Percentiles rank a stretch among this genome's conserved stretches.
Evolutionary conservation across 1,284 basidiomycete genomes (phyloP).

Genomic region (Cutaneotrichosporon daszewskae): DNA sequence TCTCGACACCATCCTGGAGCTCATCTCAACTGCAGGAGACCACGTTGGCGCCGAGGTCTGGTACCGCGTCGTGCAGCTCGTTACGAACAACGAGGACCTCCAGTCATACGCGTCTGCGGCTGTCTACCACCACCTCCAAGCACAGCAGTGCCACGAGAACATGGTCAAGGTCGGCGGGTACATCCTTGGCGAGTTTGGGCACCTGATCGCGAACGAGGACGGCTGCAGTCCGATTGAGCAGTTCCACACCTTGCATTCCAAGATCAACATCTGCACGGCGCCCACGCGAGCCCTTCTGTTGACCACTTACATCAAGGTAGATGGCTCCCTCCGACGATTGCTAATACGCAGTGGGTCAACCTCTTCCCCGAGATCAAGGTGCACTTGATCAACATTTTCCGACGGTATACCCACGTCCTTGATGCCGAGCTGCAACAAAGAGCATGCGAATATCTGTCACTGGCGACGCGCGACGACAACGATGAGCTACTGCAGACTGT

Average conservation of each 20-base stretch:
- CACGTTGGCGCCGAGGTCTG: constrained; percentile 99
- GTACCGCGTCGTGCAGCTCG: constrained; percentile 98
- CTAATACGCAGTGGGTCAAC: constrained; percentile 62
- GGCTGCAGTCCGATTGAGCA: constrained; percentile 93
- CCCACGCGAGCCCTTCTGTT: constrained; percentile 86
- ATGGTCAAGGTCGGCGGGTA: constrained; percentile 98
- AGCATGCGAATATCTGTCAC: constrained; percentile 90
- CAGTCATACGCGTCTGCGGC: constrained; percentile 91
- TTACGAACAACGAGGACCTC: constrained; percentile 95
- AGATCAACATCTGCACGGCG: constrained; percentile 90
- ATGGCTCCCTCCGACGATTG: too few species aligned
- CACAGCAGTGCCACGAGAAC: constrained; percentile 89
- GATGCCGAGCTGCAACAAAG: constrained; percentile 97
- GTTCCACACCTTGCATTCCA: constrained; percentile 88
- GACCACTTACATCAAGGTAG: constrained; percentile 98
- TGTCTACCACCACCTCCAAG: constrained; percentile 84
- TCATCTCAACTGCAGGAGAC: constrained; percentile 94
- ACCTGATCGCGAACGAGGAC: constrained; percentile 89
- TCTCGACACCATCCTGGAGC: constrained; percentile 89
- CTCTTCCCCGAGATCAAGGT: constrained; percentile 97
- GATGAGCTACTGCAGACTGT: constrained; percentile 90
- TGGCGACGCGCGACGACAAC: constrained; percentile 73
- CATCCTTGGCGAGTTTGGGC: constrained; percentile 88
- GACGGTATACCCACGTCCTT: constrained; percentile 95
- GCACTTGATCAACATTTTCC: constrained; percentile 89